Conservation (phyloP, 768 basidiomycete genomes). For the Boletus pseudo-olivaceus region DNA sequence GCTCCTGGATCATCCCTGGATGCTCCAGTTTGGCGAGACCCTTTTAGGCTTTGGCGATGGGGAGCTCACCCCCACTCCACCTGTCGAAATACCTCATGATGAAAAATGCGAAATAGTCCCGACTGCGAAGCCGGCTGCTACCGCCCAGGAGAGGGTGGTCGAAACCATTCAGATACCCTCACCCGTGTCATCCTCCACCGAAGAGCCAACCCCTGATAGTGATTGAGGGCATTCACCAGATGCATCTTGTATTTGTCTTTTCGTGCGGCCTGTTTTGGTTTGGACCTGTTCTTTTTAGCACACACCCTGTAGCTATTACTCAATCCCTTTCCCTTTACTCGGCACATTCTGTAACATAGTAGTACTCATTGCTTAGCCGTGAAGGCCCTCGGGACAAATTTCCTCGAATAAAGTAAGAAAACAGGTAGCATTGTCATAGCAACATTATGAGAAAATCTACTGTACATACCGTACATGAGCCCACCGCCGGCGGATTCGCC, state of each 20-base stretch:
- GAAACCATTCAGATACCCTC: slow-evolving; percentile 52
- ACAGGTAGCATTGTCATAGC: too few relatives aligned
- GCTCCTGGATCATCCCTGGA: slow-evolving; percentile 87
- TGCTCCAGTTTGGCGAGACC: slow-evolving; percentile 75
- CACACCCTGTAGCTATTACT: slow-evolving; percentile 23
- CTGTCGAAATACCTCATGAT: slow-evolving; percentile 43
- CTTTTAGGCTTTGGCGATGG: slow-evolving; percentile 65
- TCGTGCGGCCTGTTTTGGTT: background rate
- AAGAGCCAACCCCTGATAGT: slow-evolving; percentile 28
- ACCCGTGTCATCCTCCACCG: slow-evolving; percentile 45
- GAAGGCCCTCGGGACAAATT: too few relatives aligned
- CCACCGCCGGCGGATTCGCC: too few relatives aligned
- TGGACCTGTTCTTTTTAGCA: slow-evolving; percentile 1
- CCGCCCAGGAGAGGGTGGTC: slow-evolving; percentile 57
- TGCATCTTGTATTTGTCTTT: background rate
- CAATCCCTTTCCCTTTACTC: slow-evolving; percentile 1
- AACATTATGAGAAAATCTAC: too few relatives aligned
- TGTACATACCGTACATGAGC: background rate
- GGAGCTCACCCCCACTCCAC: slow-evolving; percentile 50
- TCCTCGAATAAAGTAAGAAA: too few relatives aligned
- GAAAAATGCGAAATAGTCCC: slow-evolving; percentile 48
- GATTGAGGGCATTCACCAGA: slow-evolving; percentile 14
- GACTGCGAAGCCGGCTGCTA: slow-evolving; percentile 54
- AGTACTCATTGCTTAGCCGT: too few relatives aligned
- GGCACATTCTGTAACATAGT: too few relatives aligned